phyloP scores from a whole-genome alignment of 352 stramenopile species.

The Phytophthora sansomeana region DNA sequence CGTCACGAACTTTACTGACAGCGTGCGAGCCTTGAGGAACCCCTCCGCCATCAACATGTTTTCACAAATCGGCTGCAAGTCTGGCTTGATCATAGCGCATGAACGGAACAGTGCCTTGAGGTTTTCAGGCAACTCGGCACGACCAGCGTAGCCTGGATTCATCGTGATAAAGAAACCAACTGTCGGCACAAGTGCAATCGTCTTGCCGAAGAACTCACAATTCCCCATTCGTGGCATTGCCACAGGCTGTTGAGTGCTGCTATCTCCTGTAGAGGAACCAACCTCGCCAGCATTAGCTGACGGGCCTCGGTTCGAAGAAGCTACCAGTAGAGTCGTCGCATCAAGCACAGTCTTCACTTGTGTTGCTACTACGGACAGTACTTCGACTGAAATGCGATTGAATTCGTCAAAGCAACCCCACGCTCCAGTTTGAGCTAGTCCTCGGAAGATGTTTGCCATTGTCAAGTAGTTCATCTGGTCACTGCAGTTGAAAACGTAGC shows the following conservation, averaged over 20 bases:
- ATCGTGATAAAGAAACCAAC: constrained; percentile 96
- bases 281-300: constrained; percentile 11
- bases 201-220: constrained; percentile 93
- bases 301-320: constrained; percentile 26
- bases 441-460: constrained; percentile 96
- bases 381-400: constrained; percentile 97
- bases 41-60: constrained; percentile 96
- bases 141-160: constrained; percentile 93
- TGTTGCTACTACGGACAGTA: constrained; percentile 95
- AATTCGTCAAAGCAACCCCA: constrained; percentile 98
- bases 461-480: constrained; percentile 96
- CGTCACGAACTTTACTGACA: constrained; percentile 92
- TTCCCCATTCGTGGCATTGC: constrained; percentile 56
- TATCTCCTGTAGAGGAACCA: constrained; percentile 25
- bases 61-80: constrained; percentile 93
- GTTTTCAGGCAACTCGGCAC: constrained; percentile 93
- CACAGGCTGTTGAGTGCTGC: constrained; percentile 36
- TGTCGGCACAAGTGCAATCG: constrained; percentile 82
- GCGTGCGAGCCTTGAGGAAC: constrained; percentile 84
- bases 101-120: constrained; percentile 93
- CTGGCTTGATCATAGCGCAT: constrained; percentile 93
- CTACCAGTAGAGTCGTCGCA: constrained; percentile 49
- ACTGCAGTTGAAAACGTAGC: constrained; percentile 91
- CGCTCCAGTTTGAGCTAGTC: constrained; percentile 93
- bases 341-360: constrained; percentile 98